Evolutionary conservation across 768 basidiomycete species (phyloP).

Genomic region (Royoungia palumana): DNA sequence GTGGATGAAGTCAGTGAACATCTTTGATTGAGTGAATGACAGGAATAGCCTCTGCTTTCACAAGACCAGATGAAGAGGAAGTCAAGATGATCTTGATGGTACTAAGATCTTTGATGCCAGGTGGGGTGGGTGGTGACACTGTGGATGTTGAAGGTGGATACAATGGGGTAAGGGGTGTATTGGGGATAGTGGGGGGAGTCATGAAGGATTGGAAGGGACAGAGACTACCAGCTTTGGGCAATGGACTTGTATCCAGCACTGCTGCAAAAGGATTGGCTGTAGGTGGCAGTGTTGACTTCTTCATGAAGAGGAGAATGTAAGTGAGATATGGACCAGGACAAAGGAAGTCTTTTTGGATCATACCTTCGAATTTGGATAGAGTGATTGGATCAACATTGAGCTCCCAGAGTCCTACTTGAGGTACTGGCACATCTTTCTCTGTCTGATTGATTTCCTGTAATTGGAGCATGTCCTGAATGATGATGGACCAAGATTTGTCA

Average conservation of each 20-base stretch:
- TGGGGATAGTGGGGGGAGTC: conserved; percentile 39
- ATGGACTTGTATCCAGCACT: conserved; percentile 27
- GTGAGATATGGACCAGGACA: conserved; percentile 57
- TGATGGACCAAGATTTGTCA: conserved; percentile 90
- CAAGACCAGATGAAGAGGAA: conserved; percentile 36
- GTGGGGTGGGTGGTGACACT: conserved; percentile 58
- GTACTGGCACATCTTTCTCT: conserved; percentile 78
- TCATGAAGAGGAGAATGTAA: conserved; percentile 58
- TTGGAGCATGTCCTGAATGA: conserved; percentile 82
- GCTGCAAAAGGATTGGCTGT: conserved; percentile 33
- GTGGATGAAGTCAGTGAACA: conserved; percentile 65
- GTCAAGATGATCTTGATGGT: conserved; percentile 45
- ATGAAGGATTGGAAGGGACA: conserved; percentile 11
- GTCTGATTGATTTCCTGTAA: conserved; percentile 78
- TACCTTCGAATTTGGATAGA: conserved; percentile 56
- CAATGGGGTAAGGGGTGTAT: conserved; percentile 54
- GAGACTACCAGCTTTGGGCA: conserved; percentile 25
- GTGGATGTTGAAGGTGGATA: conserved; percentile 54
- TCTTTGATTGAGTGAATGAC: conserved; percentile 48
- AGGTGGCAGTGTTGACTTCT: conserved; percentile 49
- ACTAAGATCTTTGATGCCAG: conserved; percentile 48
- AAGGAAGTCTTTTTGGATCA: conserved; percentile 59
- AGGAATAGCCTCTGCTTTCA: conserved; percentile 18
- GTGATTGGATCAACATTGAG: conserved; percentile 68
- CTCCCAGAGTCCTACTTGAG: conserved; percentile 95